These are phyloP conservation scores for Chionographis japonica DNA, from an alignment of 106 monocot species.

Conservation along the genomic window DNA sequence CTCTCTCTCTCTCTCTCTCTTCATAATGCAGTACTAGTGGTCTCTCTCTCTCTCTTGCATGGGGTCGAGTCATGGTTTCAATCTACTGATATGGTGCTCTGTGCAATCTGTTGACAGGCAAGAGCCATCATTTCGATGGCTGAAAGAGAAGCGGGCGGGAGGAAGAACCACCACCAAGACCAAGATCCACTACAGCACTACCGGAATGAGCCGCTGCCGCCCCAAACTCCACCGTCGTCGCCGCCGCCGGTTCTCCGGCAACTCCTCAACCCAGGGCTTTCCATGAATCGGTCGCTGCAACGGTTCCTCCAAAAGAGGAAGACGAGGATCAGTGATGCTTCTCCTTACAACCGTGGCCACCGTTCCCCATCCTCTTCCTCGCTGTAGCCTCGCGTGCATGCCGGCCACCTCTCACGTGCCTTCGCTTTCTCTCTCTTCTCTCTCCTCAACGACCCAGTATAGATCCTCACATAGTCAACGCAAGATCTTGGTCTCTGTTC, in stretches of 20 bases:
- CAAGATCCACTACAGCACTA: not conserved
- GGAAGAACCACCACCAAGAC: not conserved
- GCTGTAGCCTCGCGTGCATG: not conserved
- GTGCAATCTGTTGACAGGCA: slow-evolving; percentile 2
- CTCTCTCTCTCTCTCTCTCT: too few relatives aligned
- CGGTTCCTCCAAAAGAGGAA: slow-evolving; percentile 16
- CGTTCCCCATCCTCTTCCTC: not conserved
- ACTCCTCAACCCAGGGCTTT: slow-evolving; percentile 1
- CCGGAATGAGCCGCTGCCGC: not conserved
- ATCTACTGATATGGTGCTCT: too few relatives aligned
- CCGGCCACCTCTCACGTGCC: too few relatives aligned
- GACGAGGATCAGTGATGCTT: not conserved
- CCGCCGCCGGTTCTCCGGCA: not conserved
- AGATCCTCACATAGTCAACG: too few relatives aligned
- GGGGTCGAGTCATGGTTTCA: too few relatives aligned
- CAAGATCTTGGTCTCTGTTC: too few relatives aligned
- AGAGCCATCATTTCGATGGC: slow-evolving; percentile 24
- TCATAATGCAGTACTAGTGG: too few relatives aligned
- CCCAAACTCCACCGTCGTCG: too few relatives aligned
- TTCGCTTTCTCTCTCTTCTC: too few relatives aligned
- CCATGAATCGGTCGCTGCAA: slow-evolving; percentile 16
- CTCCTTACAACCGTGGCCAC: not conserved
- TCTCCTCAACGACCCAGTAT: too few relatives aligned
- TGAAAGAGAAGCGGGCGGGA: slow-evolving; percentile 1
- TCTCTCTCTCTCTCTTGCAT: too few relatives aligned